phyloP scores from a whole-genome alignment of 1,139 yeast species.

The Pichia sp. region DNA sequence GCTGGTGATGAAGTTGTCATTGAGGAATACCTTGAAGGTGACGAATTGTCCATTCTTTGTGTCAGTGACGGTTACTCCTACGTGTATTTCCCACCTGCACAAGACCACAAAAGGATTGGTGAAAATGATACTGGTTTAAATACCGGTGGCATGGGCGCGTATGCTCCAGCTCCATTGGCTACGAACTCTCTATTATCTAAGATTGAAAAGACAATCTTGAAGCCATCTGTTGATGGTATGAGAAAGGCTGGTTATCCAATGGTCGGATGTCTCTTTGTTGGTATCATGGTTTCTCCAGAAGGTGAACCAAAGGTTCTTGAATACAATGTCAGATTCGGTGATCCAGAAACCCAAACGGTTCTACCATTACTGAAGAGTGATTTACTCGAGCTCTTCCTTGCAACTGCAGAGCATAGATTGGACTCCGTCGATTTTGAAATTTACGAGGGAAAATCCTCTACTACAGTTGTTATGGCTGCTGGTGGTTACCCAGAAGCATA shows the following conservation, averaged over 20 bases:
- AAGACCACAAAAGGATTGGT: slow-evolving; percentile 94
- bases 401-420: slow-evolving; percentile 90
- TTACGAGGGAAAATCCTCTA: slow-evolving; percentile 57
- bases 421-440: slow-evolving; percentile 72
- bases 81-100: slow-evolving; percentile 92
- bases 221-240: slow-evolving; percentile 96
- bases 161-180: slow-evolving; percentile 95
- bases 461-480: slow-evolving; percentile 95
- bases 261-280: slow-evolving; percentile 95
- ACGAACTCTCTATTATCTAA: slow-evolving; percentile 60
- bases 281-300: slow-evolving; percentile 75
- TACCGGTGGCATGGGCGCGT: slow-evolving; percentile 99
- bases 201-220: slow-evolving; percentile 66
- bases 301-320: slow-evolving; percentile 92
- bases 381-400: slow-evolving; percentile 84
- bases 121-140: slow-evolving; percentile 91
- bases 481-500: slow-evolving; percentile 94
- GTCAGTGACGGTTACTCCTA: slow-evolving; percentile 91
- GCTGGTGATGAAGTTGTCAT: slow-evolving; percentile 97
- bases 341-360: slow-evolving; percentile 98
- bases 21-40: slow-evolving; percentile 95
- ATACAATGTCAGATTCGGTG: slow-evolving; percentile 97
- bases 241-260: slow-evolving; percentile 93
- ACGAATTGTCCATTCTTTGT: slow-evolving; percentile 89
- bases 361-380: slow-evolving; percentile 88